Evolutionary conservation across 2,329 filamentous ascomycete species (phyloP), one percentile per base, ranked within the genome.

Genomic region (Aspergillus brunneoviolaceus): DNA sequence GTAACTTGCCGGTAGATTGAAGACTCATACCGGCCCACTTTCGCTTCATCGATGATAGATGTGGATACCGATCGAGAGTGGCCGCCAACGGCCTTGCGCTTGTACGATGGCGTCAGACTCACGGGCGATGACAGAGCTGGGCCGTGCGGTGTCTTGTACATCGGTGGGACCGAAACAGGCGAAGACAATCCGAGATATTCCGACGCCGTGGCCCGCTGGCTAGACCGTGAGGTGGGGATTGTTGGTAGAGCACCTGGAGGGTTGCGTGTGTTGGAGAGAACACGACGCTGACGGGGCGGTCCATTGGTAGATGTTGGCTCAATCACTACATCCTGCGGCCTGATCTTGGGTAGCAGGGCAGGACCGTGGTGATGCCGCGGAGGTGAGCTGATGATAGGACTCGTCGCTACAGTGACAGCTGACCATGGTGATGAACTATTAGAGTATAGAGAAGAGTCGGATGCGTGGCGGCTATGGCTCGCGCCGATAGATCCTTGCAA

Each of bases 1-100:
- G 90, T 88, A 74, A 92, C 83, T 69, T 90, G 88, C 60, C 89
- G 88, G 77, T 95, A 96, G 51, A 90, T 90, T n/a, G 92, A 89
- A 78, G 91, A 96, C 61, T 88, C 89, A 77, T 88, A 94, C 66
- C 87, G 87, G 68, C 84, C 86, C 58, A 91, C 78, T 39, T 85
- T 81, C 60, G 81, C 79, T 65, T 85, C 85, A 66, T 93, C 89
- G 50, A 93, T 81, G 69, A 85, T 87, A 69, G 86, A 87, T 49
- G 84, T 85, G 21, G 90, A 92, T 10, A 84, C 83, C 50, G 89
- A 86, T 64, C 90, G 78, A 67, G 80, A 77, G 67, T 82, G 78
- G 53, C 74, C 67, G 21, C 70, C 70, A 77, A 80, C 63, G 31
- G 66, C 63, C 55, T 72, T 76, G 55, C 73, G 72, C 58, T 76